These are phyloP conservation scores for Mycena leptocephala DNA, from an alignment of 768 basidiomycete genomes.

Conservation along the genomic window DNA sequence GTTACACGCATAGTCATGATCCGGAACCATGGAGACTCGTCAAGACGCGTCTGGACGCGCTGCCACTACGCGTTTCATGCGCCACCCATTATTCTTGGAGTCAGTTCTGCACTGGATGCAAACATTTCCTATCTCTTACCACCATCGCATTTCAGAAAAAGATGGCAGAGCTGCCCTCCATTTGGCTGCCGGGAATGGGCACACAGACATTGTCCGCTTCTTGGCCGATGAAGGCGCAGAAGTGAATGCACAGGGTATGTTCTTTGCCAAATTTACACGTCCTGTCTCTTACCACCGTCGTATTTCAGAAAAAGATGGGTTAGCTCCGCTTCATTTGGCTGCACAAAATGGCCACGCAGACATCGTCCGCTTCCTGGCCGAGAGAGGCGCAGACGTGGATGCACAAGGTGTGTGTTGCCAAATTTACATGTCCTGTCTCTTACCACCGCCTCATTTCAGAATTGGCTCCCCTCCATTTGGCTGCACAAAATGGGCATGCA, in stretches of 20 bases:
- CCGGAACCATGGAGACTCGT: slow-evolving; percentile 1
- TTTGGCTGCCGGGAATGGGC: not conserved
- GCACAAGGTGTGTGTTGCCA: too few species aligned
- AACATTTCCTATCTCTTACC: too few species aligned
- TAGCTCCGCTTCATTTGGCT: not conserved
- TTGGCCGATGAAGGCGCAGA: not conserved
- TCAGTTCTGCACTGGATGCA: too few species aligned
- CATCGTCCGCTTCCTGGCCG: not conserved
- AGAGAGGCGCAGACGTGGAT: not conserved
- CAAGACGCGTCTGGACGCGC: not conserved
- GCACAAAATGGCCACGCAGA: not conserved
- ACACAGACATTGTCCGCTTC: not conserved
- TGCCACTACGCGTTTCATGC: not conserved
- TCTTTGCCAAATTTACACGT: not conserved
- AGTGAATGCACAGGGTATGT: not conserved
- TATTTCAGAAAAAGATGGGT: not conserved
- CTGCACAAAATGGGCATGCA: not conserved
- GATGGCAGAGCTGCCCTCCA: not conserved
- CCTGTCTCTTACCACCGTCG: not conserved
- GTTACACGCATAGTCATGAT: not conserved
- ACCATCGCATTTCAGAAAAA: too few species aligned
- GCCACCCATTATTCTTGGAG: not conserved
- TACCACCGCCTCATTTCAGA: not conserved
- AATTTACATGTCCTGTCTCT: too few species aligned
- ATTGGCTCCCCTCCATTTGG: not conserved